A percentile compares a stretch with the other conserved stretches of the same genome.
Evolutionary conservation across 2,329 filamentous ascomycete species (phyloP).

Genomic region (Exophiala bonariae): DNA sequence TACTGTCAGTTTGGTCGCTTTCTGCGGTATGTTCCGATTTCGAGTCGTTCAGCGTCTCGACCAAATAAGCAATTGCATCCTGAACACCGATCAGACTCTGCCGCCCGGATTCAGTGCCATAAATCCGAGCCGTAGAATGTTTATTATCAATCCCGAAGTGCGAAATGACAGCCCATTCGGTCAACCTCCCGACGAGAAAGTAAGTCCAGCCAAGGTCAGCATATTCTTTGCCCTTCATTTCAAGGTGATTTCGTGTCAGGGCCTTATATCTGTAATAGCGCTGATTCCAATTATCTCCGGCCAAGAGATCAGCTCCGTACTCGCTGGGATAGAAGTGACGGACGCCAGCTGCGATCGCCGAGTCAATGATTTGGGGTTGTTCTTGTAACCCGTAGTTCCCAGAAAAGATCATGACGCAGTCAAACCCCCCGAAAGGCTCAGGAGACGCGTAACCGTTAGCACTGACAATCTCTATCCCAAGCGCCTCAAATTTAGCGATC

Average conservation of each 20-base stretch:
- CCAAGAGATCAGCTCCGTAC: slow-evolving; percentile 17
- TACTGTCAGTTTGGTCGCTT: not conserved
- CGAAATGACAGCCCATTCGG: slow-evolving; percentile 33
- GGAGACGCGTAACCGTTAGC: not conserved
- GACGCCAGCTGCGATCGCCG: slow-evolving; percentile 39
- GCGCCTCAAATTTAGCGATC: not conserved
- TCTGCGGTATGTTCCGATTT: not conserved
- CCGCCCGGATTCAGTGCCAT: slow-evolving; percentile 7
- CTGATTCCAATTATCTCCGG: slow-evolving; percentile 14
- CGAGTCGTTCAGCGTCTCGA: slow-evolving; percentile 11
- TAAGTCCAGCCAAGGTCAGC: slow-evolving; percentile 32
- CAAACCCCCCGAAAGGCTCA: slow-evolving; percentile 10
- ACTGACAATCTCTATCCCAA: slow-evolving; percentile 1
- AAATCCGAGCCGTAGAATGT: slow-evolving; percentile 6
- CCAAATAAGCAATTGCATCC: slow-evolving; percentile 11
- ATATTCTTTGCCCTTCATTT: slow-evolving; percentile 19
- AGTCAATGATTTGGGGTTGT: slow-evolving; percentile 41
- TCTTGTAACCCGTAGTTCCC: slow-evolving; percentile 14
- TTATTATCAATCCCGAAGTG: slow-evolving; percentile 14
- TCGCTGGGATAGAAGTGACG: slow-evolving; percentile 44
- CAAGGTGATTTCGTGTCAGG: slow-evolving; percentile 30
- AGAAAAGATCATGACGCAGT: slow-evolving; percentile 19
- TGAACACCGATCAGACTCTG: slow-evolving; percentile 11
- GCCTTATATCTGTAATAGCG: slow-evolving; percentile 31
- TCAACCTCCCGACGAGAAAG: slow-evolving; percentile 33